Evolutionary conservation across 495 filamentous ascomycete species (phyloP), one percentile per base, ranked within the genome.

Genomic region (Aspergillus saccharolyticus): DNA sequence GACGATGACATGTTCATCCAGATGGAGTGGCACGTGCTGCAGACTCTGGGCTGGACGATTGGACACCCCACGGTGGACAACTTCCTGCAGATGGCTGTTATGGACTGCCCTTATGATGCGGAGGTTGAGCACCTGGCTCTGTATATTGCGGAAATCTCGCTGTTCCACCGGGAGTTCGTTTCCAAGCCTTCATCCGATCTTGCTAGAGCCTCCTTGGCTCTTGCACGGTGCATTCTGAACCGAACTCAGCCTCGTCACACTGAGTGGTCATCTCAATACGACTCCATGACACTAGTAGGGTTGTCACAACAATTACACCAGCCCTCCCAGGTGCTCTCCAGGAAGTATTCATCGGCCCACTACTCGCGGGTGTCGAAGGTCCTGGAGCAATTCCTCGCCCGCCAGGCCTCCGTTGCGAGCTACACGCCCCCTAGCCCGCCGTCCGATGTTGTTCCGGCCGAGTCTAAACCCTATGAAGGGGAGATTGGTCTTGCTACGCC

Each of bases 1-100:
- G 94, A 99, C 69, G 92, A 96, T 15, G 94, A 96, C 68, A 97
- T 99, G 94, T 99, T 99, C 75, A 92, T 89, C 16, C 94, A 99
- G 74, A 97, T 99, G 95, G 94, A 99, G 72, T 97, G 96, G 93
- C 94, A 99, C 71, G 94, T 99, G 10, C 80, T 99, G 63, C 91
- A 96, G 74, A 97, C 94, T n/a, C 80, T 99, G 57, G 88, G 89
- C 58, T 99, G 95, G 95, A 84, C 86, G 62, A 87, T 99, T 62
- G 94, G 94, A 43, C 92, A 96, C 77, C 91, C 94, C 1, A 97
- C 94, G 28, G 89, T 96, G 53, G 92, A 97, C 69, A 87, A 83
- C 66, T 99, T 97, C 74, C 80, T 96, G 43, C 86, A 96, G 61
- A 69, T 96, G 57, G 77, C 79, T 21, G 83, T 87, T 54, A 73